These are phyloP conservation scores for Proliferodiscus dingleyae DNA, from an alignment of 2,329 filamentous ascomycete genomes.

Conservation along the genomic window DNA sequence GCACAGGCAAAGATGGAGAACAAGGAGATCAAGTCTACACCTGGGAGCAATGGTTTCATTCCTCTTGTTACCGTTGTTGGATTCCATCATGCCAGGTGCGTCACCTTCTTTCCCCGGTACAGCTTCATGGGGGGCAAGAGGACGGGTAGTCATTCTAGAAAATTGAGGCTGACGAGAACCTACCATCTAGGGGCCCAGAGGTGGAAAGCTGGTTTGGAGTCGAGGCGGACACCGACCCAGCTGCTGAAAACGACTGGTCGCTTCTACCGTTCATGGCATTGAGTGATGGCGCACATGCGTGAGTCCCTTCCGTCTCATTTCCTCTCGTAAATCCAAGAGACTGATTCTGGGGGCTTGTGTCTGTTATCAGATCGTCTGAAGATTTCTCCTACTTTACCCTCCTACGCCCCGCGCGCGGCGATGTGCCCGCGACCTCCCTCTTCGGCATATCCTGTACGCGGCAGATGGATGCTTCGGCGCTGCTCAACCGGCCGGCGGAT, in stretches of 20 bases:
- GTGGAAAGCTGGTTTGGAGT: slow-evolving; percentile 87
- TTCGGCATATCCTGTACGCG: slow-evolving; percentile 96
- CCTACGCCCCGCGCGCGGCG: slow-evolving; percentile 53
- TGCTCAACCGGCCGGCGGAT: slow-evolving; percentile 75
- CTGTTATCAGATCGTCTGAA: slow-evolving; percentile 65
- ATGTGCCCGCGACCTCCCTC: slow-evolving; percentile 66
- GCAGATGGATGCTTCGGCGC: slow-evolving; percentile 74
- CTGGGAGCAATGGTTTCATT: slow-evolving; percentile 42
- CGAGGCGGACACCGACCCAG: slow-evolving; percentile 70
- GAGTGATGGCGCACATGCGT: slow-evolving; percentile 93
- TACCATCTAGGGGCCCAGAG: slow-evolving; percentile 69
- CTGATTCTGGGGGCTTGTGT: slow-evolving; percentile 2
- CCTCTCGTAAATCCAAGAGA: neutral
- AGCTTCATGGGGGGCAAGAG: neutral
- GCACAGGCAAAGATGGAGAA: slow-evolving; percentile 15
- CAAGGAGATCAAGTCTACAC: slow-evolving; percentile 10
- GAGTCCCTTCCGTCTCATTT: slow-evolving; percentile 34
- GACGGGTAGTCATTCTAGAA: slow-evolving; percentile 1
- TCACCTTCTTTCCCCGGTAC: slow-evolving; percentile 9
- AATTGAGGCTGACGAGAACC: slow-evolving; percentile 13
- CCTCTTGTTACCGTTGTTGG: slow-evolving; percentile 76
- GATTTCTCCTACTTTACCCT: slow-evolving; percentile 99
- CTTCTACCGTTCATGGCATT: slow-evolving; percentile 94
- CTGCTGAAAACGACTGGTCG: slow-evolving; percentile 80
- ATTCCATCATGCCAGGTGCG: slow-evolving; percentile 73